Conservation (phyloP, 768 basidiomycete genomes). For the Mycena alexandri region DNA sequence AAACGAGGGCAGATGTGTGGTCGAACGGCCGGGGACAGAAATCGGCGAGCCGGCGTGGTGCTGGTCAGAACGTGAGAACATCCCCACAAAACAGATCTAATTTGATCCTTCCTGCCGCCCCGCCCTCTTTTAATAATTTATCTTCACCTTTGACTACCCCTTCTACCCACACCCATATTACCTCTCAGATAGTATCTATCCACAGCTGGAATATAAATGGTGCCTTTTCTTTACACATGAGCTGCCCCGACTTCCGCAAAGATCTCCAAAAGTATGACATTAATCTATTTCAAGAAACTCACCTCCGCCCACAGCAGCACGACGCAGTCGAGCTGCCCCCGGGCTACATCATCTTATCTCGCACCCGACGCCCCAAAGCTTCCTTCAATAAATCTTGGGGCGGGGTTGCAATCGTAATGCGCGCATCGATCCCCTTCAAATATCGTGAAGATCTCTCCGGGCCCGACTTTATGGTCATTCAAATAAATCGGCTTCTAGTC, state of each 20-base stretch:
- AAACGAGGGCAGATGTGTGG: not conserved
- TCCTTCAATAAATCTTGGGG: too few relatives aligned
- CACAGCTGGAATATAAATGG: too few relatives aligned
- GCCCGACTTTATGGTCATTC: too few relatives aligned
- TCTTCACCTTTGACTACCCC: too few relatives aligned
- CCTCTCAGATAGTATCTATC: too few relatives aligned
- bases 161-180: too few relatives aligned
- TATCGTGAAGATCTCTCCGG: not conserved
- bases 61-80: slow-evolving; percentile 11
- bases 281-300: too few relatives aligned
- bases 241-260: not conserved
- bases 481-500: too few relatives aligned
- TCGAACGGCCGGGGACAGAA: not conserved
- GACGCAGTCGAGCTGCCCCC: not conserved
- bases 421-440: not conserved
- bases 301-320: not conserved
- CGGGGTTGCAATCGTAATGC: not conserved
- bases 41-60: not conserved
- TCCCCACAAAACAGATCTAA: too few relatives aligned
- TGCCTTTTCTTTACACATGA: not conserved
- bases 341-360: not conserved
- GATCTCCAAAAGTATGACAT: slow-evolving; percentile 3
- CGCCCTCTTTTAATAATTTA: too few relatives aligned
- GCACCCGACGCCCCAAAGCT: not conserved
- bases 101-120: too few relatives aligned